Conservation (phyloP, 768 basidiomycete genomes). For the Lactarius psammicola region DNA sequence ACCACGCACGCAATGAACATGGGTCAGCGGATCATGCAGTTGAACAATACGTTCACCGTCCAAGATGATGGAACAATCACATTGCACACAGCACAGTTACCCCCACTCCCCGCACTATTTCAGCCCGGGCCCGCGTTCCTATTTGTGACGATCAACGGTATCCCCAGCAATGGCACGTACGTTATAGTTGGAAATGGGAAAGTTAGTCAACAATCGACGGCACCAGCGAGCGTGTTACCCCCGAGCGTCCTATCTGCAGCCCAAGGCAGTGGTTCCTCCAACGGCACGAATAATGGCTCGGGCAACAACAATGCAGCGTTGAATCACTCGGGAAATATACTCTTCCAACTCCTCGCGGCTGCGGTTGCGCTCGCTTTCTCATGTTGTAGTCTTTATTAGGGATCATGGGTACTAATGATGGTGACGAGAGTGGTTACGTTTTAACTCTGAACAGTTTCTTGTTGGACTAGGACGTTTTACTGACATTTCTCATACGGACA, state of each 20-base stretch:
- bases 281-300: background rate
- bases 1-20: constrained; percentile 86
- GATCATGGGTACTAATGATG: background rate
- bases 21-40: constrained; percentile 77
- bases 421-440: background rate
- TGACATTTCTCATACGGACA: background rate
- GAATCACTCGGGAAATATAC: background rate
- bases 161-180: constrained; percentile 76
- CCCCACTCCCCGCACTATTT: constrained; percentile 80
- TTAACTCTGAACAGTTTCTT: background rate
- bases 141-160: constrained; percentile 78
- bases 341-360: background rate
- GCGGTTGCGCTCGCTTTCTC: constrained; percentile 1
- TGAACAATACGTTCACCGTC: constrained; percentile 83
- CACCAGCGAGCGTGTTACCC: constrained; percentile 47
- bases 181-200: constrained; percentile 78
- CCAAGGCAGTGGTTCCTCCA: background rate
- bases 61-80: constrained; percentile 72
- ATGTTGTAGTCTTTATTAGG: background rate
- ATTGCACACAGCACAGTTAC: constrained; percentile 77
- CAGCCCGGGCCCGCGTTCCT: constrained; percentile 85
- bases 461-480: background rate
- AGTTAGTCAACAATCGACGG: constrained; percentile 64
- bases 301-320: background rate
- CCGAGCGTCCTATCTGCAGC: constrained; percentile 37